Conservation (phyloP, 78 protist species). For the Pelomyxa schiedti region DNA sequence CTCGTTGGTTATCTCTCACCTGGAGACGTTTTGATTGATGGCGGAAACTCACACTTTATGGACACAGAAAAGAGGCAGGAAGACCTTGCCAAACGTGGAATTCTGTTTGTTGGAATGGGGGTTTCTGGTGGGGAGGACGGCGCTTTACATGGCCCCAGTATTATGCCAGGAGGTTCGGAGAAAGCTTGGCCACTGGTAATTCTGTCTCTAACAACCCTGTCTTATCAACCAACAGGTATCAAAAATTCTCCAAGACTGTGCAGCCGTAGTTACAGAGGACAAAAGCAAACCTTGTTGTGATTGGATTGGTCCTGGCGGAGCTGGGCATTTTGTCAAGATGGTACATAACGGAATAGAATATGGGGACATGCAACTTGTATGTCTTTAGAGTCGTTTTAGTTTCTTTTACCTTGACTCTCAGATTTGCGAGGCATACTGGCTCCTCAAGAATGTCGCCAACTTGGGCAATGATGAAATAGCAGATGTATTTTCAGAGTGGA, state of each 20-base stretch:
- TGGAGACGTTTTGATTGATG: slow-evolving; percentile 88
- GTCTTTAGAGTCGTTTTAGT: too few relatives aligned
- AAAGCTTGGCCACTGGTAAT: slow-evolving; percentile 52
- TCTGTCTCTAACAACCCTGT: too few relatives aligned
- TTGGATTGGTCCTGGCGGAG: slow-evolving; percentile 89
- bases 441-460: slow-evolving; percentile 51
- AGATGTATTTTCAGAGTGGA: slow-evolving; percentile 69
- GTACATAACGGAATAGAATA: slow-evolving; percentile 95
- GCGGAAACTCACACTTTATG: slow-evolving; percentile 84
- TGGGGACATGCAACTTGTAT: slow-evolving; percentile 85
- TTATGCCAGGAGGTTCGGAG: slow-evolving; percentile 94
- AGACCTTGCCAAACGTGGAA: slow-evolving; percentile 44
- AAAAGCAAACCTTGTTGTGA: slow-evolving; percentile 73
- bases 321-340: slow-evolving; percentile 96
- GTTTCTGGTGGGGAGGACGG: slow-evolving; percentile 98
- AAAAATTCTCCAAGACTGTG: slow-evolving; percentile 58
- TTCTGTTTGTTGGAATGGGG: slow-evolving; percentile 82
- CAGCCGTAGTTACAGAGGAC: slow-evolving; percentile 61
- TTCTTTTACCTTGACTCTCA: too few relatives aligned
- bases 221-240: slow-evolving; percentile 38
- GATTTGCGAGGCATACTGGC: slow-evolving; percentile 74
- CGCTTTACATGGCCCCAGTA: slow-evolving; percentile 91
- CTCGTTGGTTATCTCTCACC: slow-evolving; percentile 23
- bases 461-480: slow-evolving; percentile 55
- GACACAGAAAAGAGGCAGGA: slow-evolving; percentile 63